Evolutionary conservation across 192 early-diverging fungal species (phyloP), one percentile per base, ranked within the genome.

Genomic region (Coemansia sp.): DNA sequence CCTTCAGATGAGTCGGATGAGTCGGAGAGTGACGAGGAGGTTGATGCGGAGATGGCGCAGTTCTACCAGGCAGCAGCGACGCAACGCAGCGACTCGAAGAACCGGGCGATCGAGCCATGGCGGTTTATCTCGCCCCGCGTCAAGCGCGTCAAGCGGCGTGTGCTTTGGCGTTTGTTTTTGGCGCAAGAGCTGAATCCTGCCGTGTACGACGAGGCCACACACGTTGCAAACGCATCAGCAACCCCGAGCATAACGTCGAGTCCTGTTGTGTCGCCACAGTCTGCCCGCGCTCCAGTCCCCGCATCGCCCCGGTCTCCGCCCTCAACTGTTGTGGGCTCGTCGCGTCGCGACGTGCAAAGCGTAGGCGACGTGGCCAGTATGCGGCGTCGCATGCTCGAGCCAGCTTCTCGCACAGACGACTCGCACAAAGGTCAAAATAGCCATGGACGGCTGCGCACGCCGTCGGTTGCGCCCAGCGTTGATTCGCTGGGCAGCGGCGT

Each of bases 131-230:
- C 69, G 26, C 73, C 79, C 14, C 69, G 79, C 29, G 61, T 59
- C 26, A 82, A 82, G 57, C 69, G 79, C 25, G 69, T 82, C 64
- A 82, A 82, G 63, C 74, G 79, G 0, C 66, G 74, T 12, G 79
- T 69, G 29, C 71, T 83, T 5, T 75, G 77, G 72, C 76, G 82
- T 3, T 52, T 77, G 67, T 83, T 83, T 26, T 55, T 83, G 47
- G 82, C 82, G 8, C 82, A 83, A 54, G 77, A 83, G 48, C 62
- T 83, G 8, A 56, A 65, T 8, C 71, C 74, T 1, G 53, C 52
- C 2, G 59, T 75, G 2, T 75, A 80, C 63, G 66, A 68, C 49
- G 72, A 78, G 37, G 17, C 69, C 21, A 14, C 49, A 6, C 29
- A 31, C 29, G 29, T 6, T 5, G 29, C 6, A 6, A 6, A 4